Base-by-base conservation (phyloP, 768 basidiomycete genomes). In the Leccinum rimulosum region DNA sequence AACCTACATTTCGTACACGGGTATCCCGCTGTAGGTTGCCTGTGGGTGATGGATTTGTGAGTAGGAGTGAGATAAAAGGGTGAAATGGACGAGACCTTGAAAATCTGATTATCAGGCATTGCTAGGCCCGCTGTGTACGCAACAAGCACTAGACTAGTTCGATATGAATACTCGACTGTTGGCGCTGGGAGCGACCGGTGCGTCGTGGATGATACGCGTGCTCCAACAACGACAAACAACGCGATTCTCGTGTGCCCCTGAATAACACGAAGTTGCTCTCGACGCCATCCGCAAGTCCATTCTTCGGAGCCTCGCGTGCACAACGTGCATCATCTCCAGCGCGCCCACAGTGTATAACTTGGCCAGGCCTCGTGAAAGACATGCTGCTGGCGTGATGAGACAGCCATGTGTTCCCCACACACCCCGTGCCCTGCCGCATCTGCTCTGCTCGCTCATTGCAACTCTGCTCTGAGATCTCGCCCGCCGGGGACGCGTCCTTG, bases 21-120 rank as follows among this genome's bases (percentile, higher is more conserved):
- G 92, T 64, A 94, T 93, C 48, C 92, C 93, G 75, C 93, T 94
- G 73, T 94, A 94, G 22, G 92, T 94, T 60, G 92, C 92, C 92
- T 94, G 70, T 36, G 54, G 64, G 56, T 60, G 53, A 52, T 40
- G 51, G 10, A 53, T 2, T 15, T 22, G 30, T 67, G 56, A 64
- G 61, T n/a, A 38, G 51, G 12, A 52, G 25, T 11, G 12, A 25
- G 52, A 22, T 8, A 38, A 38, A 0, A 11, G 51, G 50, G 36
- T 25, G 9, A 28, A 12, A 19, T 3, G 48, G 14, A 43, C 30
- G 25, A n/a, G 63, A 87, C 91, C 86, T 94, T 94, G 82, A 93
- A 94, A 71, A 94, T 93, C 72, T 91, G 89, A 52, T 83, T 81
- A 65, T 92, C 90, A 22, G 91, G 88, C 91, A 92, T 92, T 30